These are phyloP conservation scores for Xylaria grammica DNA, from an alignment of 495 filamentous ascomycete genomes.

Conservation along the genomic window DNA sequence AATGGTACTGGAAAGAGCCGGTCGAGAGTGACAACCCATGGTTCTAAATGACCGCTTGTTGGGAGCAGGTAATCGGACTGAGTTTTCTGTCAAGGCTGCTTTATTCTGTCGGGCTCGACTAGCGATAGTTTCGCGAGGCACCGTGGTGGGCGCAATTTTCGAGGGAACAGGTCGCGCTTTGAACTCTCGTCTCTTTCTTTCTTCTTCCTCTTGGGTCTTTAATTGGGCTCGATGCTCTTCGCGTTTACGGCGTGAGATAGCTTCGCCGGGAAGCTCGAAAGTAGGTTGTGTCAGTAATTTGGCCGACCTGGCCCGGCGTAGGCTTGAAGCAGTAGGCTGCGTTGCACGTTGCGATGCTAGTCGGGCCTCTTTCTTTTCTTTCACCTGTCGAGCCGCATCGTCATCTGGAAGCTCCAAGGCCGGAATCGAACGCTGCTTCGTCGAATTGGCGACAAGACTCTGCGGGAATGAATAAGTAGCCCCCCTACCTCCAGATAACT, in stretches of 20 bases:
- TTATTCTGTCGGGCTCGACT: constrained; percentile 63
- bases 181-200: constrained; percentile 62
- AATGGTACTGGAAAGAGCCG: constrained; percentile 32
- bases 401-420: constrained; percentile 76
- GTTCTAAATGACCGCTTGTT: constrained; percentile 24
- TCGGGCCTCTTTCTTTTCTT: constrained; percentile 57
- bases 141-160: constrained; percentile 41
- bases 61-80: constrained; percentile 20
- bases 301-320: constrained; percentile 56
- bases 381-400: constrained; percentile 66
- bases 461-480: constrained; percentile 52
- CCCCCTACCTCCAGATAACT: constrained; percentile 35
- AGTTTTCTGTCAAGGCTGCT: constrained; percentile 36
- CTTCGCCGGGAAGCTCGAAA: constrained; percentile 77
- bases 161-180: constrained; percentile 66
- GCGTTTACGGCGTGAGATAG: constrained; percentile 69
- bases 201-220: constrained; percentile 64
- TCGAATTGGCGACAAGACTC: constrained; percentile 57
- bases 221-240: constrained; percentile 69
- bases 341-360: constrained; percentile 44
- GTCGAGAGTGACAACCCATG: constrained; percentile 17
- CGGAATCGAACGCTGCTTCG: constrained; percentile 66
- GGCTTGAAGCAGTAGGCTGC: constrained; percentile 42
- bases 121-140: constrained; percentile 59
- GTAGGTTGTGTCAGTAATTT: constrained; percentile 65